Conservation (phyloP, 2,329 filamentous ascomycete genomes). For the Cladophialophora carrionii region DNA sequence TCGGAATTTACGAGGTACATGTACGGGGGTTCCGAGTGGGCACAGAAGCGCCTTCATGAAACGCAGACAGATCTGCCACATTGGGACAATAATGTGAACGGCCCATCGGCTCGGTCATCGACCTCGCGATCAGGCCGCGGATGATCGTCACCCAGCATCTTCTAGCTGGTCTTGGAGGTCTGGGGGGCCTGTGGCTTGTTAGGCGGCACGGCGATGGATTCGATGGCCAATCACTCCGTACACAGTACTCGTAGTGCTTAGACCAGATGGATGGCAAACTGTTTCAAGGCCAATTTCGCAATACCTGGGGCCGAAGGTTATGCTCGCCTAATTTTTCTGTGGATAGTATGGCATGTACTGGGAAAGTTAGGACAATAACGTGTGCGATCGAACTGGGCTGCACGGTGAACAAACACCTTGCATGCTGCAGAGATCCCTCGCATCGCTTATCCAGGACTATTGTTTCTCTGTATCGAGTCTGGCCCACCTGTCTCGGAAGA, state of each 20-base stretch:
- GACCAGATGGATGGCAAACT: conserved; percentile 8
- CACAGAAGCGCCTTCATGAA: neutral
- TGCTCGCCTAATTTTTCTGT: neutral
- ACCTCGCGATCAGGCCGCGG: conserved; percentile 14
- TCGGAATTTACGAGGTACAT: neutral
- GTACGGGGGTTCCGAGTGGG: no score
- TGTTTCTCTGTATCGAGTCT: neutral
- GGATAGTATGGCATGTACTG: neutral
- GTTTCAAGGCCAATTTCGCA: conserved; percentile 10
- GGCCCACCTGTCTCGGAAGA: neutral
- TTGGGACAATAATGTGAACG: neutral
- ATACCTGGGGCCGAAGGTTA: conserved; percentile 5
- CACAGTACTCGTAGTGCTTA: conserved; percentile 11
- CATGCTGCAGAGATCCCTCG: neutral
- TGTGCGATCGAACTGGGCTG: neutral
- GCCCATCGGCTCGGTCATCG: conserved; percentile 12
- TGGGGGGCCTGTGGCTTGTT: neutral
- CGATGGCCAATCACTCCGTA: neutral
- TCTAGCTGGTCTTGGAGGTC: neutral
- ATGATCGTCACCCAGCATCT: conserved; percentile 1
- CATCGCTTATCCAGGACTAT: neutral
- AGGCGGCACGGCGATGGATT: neutral
- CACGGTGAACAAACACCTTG: neutral
- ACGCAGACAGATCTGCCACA: neutral
- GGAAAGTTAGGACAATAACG: neutral